Conservation (phyloP, 345 rosid species). For the Salix arbutifolia region DNA sequence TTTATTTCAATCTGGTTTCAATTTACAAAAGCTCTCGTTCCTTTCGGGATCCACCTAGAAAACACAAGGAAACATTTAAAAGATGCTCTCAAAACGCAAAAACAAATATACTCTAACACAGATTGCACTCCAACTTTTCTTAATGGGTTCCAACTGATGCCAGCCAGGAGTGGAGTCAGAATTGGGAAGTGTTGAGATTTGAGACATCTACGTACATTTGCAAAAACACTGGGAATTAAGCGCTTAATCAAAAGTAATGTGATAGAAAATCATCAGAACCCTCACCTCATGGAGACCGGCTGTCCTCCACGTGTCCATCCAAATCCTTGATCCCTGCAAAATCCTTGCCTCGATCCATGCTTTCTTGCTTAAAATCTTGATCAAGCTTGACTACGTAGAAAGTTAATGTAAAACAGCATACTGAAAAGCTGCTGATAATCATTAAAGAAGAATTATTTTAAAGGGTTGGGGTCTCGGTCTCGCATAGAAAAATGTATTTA, state of each 20-base stretch:
- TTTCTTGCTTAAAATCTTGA: not conserved
- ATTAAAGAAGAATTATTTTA: not conserved
- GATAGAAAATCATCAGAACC: not conserved
- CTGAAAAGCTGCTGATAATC: not conserved
- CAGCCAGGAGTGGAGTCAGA: not conserved
- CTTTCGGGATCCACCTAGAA: too few relatives aligned
- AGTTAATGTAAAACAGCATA: not conserved
- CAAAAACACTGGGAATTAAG: too few relatives aligned
- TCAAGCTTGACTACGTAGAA: not conserved
- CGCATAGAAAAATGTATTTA: not conserved
- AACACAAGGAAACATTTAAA: too few relatives aligned
- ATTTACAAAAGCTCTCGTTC: too few relatives aligned
- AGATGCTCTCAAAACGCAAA: too few relatives aligned
- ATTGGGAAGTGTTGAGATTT: not conserved
- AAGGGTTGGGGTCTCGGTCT: not conserved
- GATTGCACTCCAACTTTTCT: too few relatives aligned
- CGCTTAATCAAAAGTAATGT: not conserved
- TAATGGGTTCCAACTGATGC: too few relatives aligned
- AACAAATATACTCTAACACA: too few relatives aligned
- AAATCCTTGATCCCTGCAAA: slow-evolving; percentile 8
- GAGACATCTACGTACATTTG: not conserved
- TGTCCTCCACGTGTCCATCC: not conserved
- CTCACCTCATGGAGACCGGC: not conserved
- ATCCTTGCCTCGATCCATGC: not conserved
- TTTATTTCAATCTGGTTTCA: too few relatives aligned